A percentile compares a stretch with the other conserved stretches of the same genome.
These are phyloP conservation scores for Spizellomyces sp. DNA, from an alignment of 192 early-diverging fungal genomes.

Conservation along the genomic window DNA sequence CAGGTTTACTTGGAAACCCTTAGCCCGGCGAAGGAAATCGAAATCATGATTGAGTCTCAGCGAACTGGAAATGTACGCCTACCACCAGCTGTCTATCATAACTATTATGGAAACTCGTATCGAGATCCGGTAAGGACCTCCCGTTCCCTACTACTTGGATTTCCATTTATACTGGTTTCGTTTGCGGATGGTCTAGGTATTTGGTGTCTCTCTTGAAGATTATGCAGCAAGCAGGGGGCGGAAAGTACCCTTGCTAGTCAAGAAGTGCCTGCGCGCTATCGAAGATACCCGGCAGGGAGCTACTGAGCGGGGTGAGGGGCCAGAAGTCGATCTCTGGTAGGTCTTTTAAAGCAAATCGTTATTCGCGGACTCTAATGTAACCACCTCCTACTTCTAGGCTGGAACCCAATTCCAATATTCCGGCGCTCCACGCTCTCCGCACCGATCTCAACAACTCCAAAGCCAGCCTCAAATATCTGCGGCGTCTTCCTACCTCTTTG, in stretches of 20 bases:
- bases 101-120: conserved; percentile 4
- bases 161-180: not conserved
- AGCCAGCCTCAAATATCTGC: conserved; percentile 13
- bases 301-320: not conserved
- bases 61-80: conserved; percentile 43
- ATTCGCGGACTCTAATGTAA: not conserved
- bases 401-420: conserved; percentile 27
- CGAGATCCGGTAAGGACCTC: not conserved
- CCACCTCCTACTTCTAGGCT: conserved; percentile 21
- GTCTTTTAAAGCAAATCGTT: conserved; percentile 1
- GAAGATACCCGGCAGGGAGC: not conserved
- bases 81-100: conserved; percentile 34
- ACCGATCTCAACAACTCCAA: conserved; percentile 27
- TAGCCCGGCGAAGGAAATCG: conserved; percentile 40
- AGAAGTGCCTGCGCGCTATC: conserved; percentile 24
- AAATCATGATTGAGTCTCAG: conserved; percentile 40
- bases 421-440: conserved; percentile 32
- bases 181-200: conserved; percentile 9
- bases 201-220: conserved; percentile 44
- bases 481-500: conserved; percentile 20
- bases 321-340: conserved; percentile 38
- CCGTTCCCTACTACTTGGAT: not conserved
- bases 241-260: conserved; percentile 34
- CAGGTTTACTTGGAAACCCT: conserved; percentile 45
- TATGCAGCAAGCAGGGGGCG: conserved; percentile 11